These are phyloP conservation scores for Sodiomyces alkalinus DNA, from an alignment of 2,329 filamentous ascomycete species.

Conservation along the genomic window DNA sequence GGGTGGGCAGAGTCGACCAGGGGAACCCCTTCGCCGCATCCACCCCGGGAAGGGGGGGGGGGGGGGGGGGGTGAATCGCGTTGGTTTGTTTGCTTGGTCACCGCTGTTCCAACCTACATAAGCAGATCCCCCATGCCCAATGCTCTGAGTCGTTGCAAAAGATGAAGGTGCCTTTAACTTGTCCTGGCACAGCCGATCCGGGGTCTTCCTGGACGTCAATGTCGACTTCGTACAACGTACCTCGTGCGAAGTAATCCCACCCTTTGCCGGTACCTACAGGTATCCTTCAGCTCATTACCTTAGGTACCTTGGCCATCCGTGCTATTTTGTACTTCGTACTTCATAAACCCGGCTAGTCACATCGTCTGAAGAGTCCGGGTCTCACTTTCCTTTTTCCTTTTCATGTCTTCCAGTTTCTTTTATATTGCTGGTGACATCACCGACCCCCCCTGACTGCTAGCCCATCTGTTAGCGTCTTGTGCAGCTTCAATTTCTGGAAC, in stretches of 20 bases:
- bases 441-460: conserved; percentile 2
- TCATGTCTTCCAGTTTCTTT: conserved; percentile 7
- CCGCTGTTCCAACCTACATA: conserved; percentile 11
- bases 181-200: conserved; percentile 9
- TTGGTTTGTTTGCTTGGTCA: conserved; percentile 9
- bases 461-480: no score
- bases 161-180: conserved; percentile 8
- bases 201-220: conserved; percentile 9
- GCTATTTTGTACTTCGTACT: conserved; percentile 6
- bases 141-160: no score
- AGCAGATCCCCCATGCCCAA: no score
- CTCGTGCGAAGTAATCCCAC: no score
- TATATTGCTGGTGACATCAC: conserved; percentile 7
- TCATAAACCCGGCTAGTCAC: conserved; percentile 6
- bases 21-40: conserved; percentile 8
- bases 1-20: conserved; percentile 7
- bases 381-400: conserved; percentile 3
- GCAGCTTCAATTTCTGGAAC: no score
- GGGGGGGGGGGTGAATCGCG: conserved; percentile 8
- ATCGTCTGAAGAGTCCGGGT: conserved; percentile 4
- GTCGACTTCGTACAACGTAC: conserved; percentile 6
- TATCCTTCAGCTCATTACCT: no score
- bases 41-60: no score
- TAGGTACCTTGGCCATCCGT: conserved; percentile 6
- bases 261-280: no score